Evolutionary conservation across 768 basidiomycete genomes (phyloP).

Genomic region (Lactarius evosmus): DNA sequence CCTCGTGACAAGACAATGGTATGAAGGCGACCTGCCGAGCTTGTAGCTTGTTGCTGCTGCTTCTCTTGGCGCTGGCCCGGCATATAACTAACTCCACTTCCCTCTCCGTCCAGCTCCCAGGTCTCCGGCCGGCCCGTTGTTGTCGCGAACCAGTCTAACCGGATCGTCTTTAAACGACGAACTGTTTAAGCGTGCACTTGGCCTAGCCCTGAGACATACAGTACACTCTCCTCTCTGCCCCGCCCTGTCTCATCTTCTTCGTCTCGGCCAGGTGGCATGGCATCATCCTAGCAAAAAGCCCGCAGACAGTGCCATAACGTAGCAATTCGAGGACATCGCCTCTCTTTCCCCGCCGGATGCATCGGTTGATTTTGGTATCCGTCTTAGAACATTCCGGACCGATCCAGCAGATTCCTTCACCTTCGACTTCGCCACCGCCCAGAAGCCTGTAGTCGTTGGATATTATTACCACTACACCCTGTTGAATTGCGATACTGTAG

Average conservation of each 20-base stretch:
- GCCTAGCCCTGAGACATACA: not conserved
- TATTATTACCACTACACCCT: not conserved
- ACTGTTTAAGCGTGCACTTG: not conserved
- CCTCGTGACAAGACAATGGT: constrained; percentile 1
- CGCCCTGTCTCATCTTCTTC: not conserved
- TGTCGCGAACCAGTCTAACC: not conserved
- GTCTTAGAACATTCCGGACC: constrained; percentile 7
- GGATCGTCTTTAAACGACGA: not conserved
- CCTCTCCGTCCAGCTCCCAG: not conserved
- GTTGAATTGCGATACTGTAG: not conserved
- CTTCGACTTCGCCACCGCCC: not conserved
- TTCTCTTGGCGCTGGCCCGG: constrained; percentile 16
- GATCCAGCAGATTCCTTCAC: not conserved
- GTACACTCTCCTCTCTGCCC: not conserved
- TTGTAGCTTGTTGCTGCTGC: constrained; percentile 22
- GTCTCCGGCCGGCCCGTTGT: not conserved
- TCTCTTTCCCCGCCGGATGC: not conserved
- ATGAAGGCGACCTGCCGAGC: not conserved
- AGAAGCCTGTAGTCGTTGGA: not conserved
- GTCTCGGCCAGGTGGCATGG: not conserved
- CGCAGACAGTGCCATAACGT: not conserved
- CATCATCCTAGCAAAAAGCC: not conserved
- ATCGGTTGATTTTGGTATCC: not conserved
- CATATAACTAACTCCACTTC: not conserved
- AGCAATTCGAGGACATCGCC: not conserved